phyloP scores from a whole-genome alignment of 768 basidiomycete genomes.

The Cystobasidiopsis lactophilus region DNA sequence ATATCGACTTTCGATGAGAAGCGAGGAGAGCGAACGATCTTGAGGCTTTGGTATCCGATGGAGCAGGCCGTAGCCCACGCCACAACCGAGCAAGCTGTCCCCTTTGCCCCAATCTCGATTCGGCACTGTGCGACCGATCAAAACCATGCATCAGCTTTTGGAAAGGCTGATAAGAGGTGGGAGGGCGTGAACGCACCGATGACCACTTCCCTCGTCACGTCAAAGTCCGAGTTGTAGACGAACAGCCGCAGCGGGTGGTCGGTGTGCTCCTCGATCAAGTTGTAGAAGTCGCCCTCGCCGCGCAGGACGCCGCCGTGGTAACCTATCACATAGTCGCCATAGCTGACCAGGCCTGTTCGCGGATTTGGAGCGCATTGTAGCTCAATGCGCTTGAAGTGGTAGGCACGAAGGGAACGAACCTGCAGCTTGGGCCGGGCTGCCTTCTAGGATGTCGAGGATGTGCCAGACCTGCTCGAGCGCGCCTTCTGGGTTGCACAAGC shows the following conservation, averaged over 20 bases:
- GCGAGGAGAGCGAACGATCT: constrained; percentile 24
- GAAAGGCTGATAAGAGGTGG: background rate
- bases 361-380: constrained; percentile 1
- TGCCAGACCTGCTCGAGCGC: constrained; percentile 79
- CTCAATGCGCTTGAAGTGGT: background rate
- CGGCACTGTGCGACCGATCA: constrained; percentile 34
- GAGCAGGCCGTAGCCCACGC: constrained; percentile 70
- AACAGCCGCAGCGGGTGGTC: constrained; percentile 85
- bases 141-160: background rate
- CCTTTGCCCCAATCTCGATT: constrained; percentile 86
- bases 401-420: constrained; percentile 8
- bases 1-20: background rate
- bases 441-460: constrained; percentile 86
- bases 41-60: constrained; percentile 76
- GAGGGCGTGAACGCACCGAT: constrained; percentile 1
- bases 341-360: constrained; percentile 57
- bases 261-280: constrained; percentile 44
- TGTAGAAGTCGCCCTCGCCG: constrained; percentile 88
- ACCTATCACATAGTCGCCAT: constrained; percentile 54
- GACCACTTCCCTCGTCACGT: constrained; percentile 35
- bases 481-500: constrained; percentile 71
- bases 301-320: constrained; percentile 85
- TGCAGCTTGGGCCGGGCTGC: constrained; percentile 84
- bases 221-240: constrained; percentile 91
- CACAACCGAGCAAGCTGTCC: constrained; percentile 79